Base-by-base conservation (phyloP, 1,284 basidiomycete genomes). In the Phaffia rhodozyma region DNA sequence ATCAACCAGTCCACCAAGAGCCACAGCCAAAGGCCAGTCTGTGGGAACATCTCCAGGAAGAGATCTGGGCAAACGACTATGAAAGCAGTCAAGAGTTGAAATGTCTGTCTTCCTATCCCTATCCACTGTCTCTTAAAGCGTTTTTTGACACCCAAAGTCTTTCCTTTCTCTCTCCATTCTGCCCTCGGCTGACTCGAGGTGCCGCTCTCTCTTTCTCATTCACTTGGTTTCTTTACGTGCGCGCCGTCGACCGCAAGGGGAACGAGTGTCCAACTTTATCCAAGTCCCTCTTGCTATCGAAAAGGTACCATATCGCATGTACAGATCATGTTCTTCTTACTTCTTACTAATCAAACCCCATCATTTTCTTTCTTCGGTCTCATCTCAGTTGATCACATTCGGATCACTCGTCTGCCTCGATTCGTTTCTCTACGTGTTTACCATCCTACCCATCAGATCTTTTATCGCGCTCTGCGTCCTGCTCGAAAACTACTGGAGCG, bases 381-480 rank as follows among this genome's bases (percentile, higher is more conserved):
- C 38, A 16, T 20, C 23, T 4, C 69, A 93, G 90, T 89, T 94
- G 56, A 87, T 97, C 58, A 78, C 86, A 43, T 96, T 98, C 73
- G 96, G 96, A 16, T 89, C 91, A 69, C 79, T 96, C 47, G 83
- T 98, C 52, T 98, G 96, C 75, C 81, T 98, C 58, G 96, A 99
- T 75, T 92, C 92, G 3, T 97, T 97, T 76, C 83, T 99, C 3
- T 96, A 98, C 77, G 94, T 91, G 6, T 97, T 99, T 77, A 98
- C 96, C 47, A 92, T 99, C 68, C 82, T 97, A 7, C 96, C 96
- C 6, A 89, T 99, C 63, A 89, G 94, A 20, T 87, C 86, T 68
- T 70, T 79, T 11, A 78, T 92, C 34, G 91, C 90, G 0, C 74
- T 81, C 49, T 79, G 43, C 48, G 63, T 59, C 13, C 58, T 65